These are phyloP conservation scores for Aspergillus haitiensis DNA, from an alignment of 495 filamentous ascomycete species.

Conservation along the genomic window DNA sequence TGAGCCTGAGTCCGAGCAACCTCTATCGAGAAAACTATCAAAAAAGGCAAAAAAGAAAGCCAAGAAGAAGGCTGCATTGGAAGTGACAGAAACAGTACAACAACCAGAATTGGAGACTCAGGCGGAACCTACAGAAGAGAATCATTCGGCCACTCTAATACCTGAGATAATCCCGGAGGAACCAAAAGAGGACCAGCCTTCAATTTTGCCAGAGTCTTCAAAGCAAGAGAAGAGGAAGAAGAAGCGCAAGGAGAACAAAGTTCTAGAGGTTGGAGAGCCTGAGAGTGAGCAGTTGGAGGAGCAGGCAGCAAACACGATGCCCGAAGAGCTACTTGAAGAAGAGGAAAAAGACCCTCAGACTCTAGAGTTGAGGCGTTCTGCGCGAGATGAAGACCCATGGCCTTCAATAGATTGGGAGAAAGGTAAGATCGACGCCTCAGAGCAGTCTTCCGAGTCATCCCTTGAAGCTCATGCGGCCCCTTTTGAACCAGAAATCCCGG, in stretches of 20 bases:
- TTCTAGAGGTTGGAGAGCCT: slow-evolving; percentile 18
- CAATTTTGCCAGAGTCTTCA: slow-evolving; percentile 11
- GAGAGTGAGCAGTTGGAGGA: slow-evolving; percentile 9
- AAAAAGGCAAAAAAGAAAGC: slow-evolving; percentile 48
- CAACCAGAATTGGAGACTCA: slow-evolving; percentile 13
- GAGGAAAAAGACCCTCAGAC: slow-evolving; percentile 21
- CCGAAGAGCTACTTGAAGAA: slow-evolving; percentile 4
- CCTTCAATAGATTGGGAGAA: slow-evolving; percentile 44
- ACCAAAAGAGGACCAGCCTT: slow-evolving; percentile 12
- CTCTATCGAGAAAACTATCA: slow-evolving; percentile 33
- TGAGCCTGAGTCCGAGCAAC: slow-evolving; percentile 7
- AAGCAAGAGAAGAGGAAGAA: slow-evolving; percentile 35
- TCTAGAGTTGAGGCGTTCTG: slow-evolving; percentile 17
- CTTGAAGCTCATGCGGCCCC: slow-evolving; percentile 28
- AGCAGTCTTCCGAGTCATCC: slow-evolving; percentile 29
- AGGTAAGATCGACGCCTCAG: slow-evolving; percentile 28
- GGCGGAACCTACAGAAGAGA: slow-evolving; percentile 7
- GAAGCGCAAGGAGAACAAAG: slow-evolving; percentile 23
- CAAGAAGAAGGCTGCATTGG: slow-evolving; percentile 34
- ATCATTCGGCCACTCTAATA: not conserved
- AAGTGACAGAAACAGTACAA: slow-evolving; percentile 13
- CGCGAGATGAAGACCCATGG: slow-evolving; percentile 34
- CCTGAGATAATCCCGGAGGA: not conserved
- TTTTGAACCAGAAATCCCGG: slow-evolving; percentile 38
- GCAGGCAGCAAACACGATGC: not conserved